Evolutionary conservation across 164 flowering plant genomes (phyloP).

Genomic region (Tetrastigma voinierianum): DNA sequence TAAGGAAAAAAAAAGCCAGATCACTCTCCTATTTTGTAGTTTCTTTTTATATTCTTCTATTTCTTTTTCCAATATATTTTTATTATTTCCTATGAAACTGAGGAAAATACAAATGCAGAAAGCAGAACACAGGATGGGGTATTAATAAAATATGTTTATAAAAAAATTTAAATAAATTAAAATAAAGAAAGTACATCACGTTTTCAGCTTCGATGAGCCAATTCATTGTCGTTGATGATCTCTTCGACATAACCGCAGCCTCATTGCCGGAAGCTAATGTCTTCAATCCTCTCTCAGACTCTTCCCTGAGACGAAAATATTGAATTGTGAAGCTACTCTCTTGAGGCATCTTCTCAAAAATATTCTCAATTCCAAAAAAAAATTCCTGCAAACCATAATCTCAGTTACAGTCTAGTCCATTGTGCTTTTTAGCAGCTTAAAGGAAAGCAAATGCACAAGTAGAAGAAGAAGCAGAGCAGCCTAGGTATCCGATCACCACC

Average conservation of each 20-base stretch:
- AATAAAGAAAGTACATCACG: conserved; percentile 22
- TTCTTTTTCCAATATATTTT: not conserved
- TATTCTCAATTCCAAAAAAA: not conserved
- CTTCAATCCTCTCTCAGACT: conserved; percentile 47
- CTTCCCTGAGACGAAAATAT: conserved; percentile 38
- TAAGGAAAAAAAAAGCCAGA: too few species aligned
- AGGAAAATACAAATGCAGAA: not conserved
- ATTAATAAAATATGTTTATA: too few species aligned
- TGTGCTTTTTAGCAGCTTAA: too few species aligned
- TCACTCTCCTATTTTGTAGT: too few species aligned
- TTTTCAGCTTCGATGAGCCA: conserved; percentile 59
- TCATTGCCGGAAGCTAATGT: conserved; percentile 18
- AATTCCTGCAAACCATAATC: not conserved
- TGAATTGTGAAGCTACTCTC: conserved; percentile 15
- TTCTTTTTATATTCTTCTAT: not conserved
- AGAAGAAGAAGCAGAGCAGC: not conserved
- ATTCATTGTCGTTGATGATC: conserved; percentile 44
- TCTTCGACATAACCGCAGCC: conserved; percentile 29
- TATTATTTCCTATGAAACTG: not conserved
- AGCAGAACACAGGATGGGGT: too few species aligned
- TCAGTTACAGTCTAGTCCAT: not conserved
- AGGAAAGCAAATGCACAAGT: too few species aligned
- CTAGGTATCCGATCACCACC: not conserved
- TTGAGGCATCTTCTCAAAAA: conserved; percentile 25
- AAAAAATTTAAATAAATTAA: too few species aligned